Conservation (phyloP, 495 filamentous ascomycete genomes). For the Cryomyces minteri region DNA sequence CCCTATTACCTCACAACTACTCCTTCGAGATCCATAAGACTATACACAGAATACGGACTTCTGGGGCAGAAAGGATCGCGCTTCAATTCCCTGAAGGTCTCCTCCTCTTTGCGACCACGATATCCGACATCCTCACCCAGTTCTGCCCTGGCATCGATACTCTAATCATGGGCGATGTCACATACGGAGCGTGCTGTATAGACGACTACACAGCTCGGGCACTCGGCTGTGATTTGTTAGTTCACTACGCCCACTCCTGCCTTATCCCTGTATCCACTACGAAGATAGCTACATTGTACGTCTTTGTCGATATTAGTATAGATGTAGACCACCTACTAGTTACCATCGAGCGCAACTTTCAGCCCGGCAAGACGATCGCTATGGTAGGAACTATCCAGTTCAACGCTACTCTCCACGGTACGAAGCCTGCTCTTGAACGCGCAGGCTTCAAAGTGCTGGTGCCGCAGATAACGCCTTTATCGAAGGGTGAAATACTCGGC, state of each 20-base stretch:
- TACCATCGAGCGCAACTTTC: slow-evolving; percentile 79
- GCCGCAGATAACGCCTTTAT: slow-evolving; percentile 82
- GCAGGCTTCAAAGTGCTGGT: slow-evolving; percentile 70
- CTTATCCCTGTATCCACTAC: slow-evolving; percentile 92
- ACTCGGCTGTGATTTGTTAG: slow-evolving; percentile 81
- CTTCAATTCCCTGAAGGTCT: slow-evolving; percentile 95
- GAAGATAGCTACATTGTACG: slow-evolving; percentile 86
- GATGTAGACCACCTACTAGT: slow-evolving; percentile 72
- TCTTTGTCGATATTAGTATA: slow-evolving; percentile 96
- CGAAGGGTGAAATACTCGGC: slow-evolving; percentile 85
- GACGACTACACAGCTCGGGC: slow-evolving; percentile 95
- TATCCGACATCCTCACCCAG: slow-evolving; percentile 87
- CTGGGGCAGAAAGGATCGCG: slow-evolving; percentile 59
- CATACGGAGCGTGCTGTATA: slow-evolving; percentile 96
- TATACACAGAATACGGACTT: slow-evolving; percentile 76
- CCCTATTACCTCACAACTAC: slow-evolving; percentile 81
- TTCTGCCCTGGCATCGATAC: slow-evolving; percentile 88
- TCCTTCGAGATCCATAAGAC: slow-evolving; percentile 97
- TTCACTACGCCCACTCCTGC: slow-evolving; percentile 95
- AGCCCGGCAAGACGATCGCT: slow-evolving; percentile 70
- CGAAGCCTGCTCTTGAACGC: slow-evolving; percentile 53
- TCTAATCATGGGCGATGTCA: slow-evolving; percentile 97
- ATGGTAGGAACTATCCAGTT: slow-evolving; percentile 97
- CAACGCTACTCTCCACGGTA: slow-evolving; percentile 83
- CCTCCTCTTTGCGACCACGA: slow-evolving; percentile 89